Conservation (phyloP, 1,284 basidiomycete genomes). For the Austroboletus sp. region DNA sequence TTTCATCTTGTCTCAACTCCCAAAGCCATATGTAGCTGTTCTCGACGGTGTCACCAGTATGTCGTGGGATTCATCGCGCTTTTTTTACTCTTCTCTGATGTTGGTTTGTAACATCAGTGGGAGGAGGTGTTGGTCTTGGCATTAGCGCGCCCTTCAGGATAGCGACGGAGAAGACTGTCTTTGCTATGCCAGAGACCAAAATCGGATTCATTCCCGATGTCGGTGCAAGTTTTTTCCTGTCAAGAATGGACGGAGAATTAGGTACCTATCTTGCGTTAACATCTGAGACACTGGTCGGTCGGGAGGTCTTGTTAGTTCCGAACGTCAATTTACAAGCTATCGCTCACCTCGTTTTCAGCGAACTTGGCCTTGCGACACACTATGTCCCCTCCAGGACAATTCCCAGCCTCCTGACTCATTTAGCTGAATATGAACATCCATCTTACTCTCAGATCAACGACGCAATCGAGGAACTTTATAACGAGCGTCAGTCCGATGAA, state of each 20-base stretch:
- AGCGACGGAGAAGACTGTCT: constrained; percentile 86
- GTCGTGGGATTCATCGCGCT: constrained; percentile 31
- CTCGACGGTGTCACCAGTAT: constrained; percentile 88
- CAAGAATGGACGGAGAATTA: constrained; percentile 84
- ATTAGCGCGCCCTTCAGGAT: constrained; percentile 88
- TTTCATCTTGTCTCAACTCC: constrained; percentile 72
- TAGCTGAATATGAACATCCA: constrained; percentile 55
- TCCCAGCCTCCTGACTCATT: constrained; percentile 56
- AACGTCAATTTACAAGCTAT: constrained; percentile 8
- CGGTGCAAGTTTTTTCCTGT: constrained; percentile 85
- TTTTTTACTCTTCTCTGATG: constrained; percentile 16
- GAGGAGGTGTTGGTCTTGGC: constrained; percentile 88
- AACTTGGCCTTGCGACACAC: constrained; percentile 87
- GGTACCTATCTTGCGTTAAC: constrained; percentile 95
- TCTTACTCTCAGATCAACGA: constrained; percentile 44
- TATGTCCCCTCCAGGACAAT: constrained; percentile 74
- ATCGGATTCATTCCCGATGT: constrained; percentile 90
- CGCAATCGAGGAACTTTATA: constrained; percentile 63
- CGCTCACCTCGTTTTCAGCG: constrained; percentile 41
- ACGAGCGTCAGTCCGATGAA: constrained; percentile 55
- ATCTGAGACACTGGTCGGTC: constrained; percentile 63
- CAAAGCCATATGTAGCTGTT: constrained; percentile 83
- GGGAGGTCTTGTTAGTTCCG: constrained; percentile 72
- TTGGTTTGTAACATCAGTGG: constrained; percentile 55
- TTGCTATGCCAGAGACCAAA: constrained; percentile 97